These are phyloP conservation scores for Sporothrix dimorphospora DNA, from an alignment of 2,329 filamentous ascomycete genomes.

Conservation along the genomic window DNA sequence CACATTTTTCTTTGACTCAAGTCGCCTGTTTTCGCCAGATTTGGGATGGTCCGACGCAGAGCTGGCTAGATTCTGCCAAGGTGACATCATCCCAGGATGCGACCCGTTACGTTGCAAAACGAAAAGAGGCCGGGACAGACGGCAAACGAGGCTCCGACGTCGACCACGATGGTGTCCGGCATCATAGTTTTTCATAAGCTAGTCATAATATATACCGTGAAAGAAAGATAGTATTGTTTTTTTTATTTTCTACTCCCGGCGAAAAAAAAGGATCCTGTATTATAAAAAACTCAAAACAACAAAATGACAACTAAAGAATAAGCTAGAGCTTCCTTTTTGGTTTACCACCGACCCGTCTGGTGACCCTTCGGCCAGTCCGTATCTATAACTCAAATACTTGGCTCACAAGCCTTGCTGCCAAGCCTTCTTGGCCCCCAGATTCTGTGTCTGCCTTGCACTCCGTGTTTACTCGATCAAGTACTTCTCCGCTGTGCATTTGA, in stretches of 20 bases:
- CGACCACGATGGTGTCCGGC: background rate
- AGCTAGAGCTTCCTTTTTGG: constrained; percentile 15
- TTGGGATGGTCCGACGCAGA: background rate
- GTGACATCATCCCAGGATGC: constrained; percentile 4
- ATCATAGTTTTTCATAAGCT: background rate
- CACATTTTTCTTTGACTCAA: background rate
- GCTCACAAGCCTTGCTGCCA: background rate
- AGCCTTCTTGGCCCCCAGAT: background rate
- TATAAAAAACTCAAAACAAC: background rate
- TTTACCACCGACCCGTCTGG: constrained; percentile 17
- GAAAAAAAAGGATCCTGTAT: constrained; percentile 17
- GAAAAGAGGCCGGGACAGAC: background rate
- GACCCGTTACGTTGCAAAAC: background rate
- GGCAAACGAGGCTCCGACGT: background rate
- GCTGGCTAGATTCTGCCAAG: background rate
- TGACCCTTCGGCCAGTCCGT: constrained; percentile 21
- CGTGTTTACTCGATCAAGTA: constrained; percentile 70
- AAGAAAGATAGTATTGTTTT: background rate
- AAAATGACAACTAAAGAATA: constrained; percentile 1
- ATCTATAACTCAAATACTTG: constrained; percentile 19
- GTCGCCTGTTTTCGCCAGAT: constrained; percentile 3
- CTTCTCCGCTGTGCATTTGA: constrained; percentile 74
- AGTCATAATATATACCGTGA: background rate
- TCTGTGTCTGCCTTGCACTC: background rate
- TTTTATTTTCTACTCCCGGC: background rate